A percentile compares a stretch with the other conserved stretches of the same genome.
Conservation (phyloP, 768 basidiomycete species). For the Austroboletus eburneus region DNA sequence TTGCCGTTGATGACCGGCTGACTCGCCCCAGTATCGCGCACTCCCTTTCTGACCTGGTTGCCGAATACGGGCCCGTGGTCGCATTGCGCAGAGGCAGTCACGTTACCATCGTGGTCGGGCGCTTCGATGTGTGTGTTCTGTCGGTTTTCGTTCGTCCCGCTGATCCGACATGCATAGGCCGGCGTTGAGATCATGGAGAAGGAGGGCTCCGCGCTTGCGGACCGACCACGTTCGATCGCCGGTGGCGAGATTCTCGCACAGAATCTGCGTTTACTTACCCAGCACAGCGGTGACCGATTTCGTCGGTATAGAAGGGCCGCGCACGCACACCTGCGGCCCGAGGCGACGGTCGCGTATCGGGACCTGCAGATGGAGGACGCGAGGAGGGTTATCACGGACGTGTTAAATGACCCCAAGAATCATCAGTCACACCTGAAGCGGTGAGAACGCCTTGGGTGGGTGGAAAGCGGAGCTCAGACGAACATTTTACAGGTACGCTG, state of each 20-base stretch:
- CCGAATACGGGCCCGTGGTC: constrained; percentile 56
- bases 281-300: constrained; percentile 46
- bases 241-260: constrained; percentile 50
- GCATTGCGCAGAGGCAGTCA: constrained; percentile 44
- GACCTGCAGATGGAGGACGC: constrained; percentile 39
- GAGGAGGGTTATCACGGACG: constrained; percentile 21
- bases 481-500: constrained; percentile 19
- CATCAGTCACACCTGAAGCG: constrained; percentile 43
- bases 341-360: constrained; percentile 39
- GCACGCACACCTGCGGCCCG: constrained; percentile 50
- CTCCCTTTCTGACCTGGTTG: constrained; percentile 47
- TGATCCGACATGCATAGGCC: constrained; percentile 32
- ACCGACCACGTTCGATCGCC: constrained; percentile 48
- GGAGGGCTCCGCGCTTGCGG: constrained; percentile 45
- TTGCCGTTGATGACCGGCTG: background rate
- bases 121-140: constrained; percentile 15
- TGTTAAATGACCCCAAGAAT: constrained; percentile 30
- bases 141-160: background rate
- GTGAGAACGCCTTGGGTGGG: constrained; percentile 28
- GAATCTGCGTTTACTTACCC: constrained; percentile 48
- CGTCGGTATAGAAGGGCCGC: constrained; percentile 51
- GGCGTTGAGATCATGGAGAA: constrained; percentile 59
- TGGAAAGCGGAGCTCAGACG: background rate
- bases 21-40: constrained; percentile 9
- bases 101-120: constrained; percentile 17